Evolutionary conservation across 1,139 yeast genomes (phyloP), one percentile per base, ranked within the genome.

Genomic region (Zygotorulaspora mrakii): DNA sequence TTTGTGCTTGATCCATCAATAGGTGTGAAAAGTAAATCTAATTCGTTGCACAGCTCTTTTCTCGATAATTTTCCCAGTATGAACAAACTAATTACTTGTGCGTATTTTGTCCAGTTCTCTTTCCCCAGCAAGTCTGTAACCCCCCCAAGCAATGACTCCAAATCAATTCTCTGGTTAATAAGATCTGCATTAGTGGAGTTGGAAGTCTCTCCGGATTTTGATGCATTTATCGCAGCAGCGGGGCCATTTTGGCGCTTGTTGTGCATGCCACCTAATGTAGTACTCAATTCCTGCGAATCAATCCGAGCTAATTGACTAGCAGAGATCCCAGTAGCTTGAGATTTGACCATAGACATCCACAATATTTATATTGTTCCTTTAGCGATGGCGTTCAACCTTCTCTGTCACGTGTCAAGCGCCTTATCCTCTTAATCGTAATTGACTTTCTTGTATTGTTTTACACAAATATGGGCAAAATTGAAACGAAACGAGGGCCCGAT

Each of bases 41-140:
- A 36, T 41, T 60, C 60, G 28, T 52, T 50, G 7, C 48, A 48
- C 46, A 89, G 70, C 62, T 91, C 98, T 23, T 66, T 64, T 45
- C 96, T 72, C 4, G 95, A 83, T 16, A 88, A 67, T 57, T 80
- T 81, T 3, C 95, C 96, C 37, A 85, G 74, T 27, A 89, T 70
- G 53, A 86, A 89, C 39, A 76, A 67, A 45, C 94, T 79, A 26
- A 89, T 71, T 5, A 86, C 73, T 46, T 82, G 85, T 49, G 94
- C 91, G 62, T 89, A 89, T 45, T 76, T 75, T 50, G 83, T 91
- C 98, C 98, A 89, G 46, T 77, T 73, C 8, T 66, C 65, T 42
- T 70, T 67, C 0, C 96, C 96, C 43, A 89, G 62, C 44, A 73
- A 70, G 40, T 71, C 71, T 48, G 85, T 91, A 48, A 89, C 77